These are phyloP conservation scores for Cryptococcus hybrid DNA, from an alignment of 1,284 basidiomycete species.

Conservation along the genomic window DNA sequence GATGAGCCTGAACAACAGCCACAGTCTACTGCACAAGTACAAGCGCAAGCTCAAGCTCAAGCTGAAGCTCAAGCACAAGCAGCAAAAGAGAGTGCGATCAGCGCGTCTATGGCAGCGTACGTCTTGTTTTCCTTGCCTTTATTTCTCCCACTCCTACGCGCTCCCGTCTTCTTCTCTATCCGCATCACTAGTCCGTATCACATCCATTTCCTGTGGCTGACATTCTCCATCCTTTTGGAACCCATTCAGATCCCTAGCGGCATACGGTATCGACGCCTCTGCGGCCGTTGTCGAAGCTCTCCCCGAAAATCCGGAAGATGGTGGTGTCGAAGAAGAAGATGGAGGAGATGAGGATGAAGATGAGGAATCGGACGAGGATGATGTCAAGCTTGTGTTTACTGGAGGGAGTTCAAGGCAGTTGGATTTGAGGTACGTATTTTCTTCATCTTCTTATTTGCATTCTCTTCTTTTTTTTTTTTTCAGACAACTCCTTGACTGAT, in stretches of 20 bases:
- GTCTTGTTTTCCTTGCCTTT: background rate
- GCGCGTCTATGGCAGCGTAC: slow-evolving; percentile 24
- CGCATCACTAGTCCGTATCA: too few relatives aligned
- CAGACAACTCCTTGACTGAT: background rate
- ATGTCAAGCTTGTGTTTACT: slow-evolving; percentile 49
- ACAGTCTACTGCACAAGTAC: too few relatives aligned
- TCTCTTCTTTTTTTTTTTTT: background rate
- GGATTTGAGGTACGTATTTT: slow-evolving; percentile 38
- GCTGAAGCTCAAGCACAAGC: background rate
- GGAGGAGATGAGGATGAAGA: slow-evolving; percentile 39
- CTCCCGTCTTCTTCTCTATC: too few relatives aligned
- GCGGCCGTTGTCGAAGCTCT: slow-evolving; percentile 15
- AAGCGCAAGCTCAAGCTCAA: background rate
- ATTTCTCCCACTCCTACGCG: too few relatives aligned
- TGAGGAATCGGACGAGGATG: slow-evolving; percentile 50
- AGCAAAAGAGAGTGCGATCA: slow-evolving; percentile 6
- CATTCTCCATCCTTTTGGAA: background rate
- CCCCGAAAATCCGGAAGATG: slow-evolving; percentile 38
- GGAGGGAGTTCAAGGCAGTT: slow-evolving; percentile 26
- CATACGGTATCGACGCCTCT: slow-evolving; percentile 42
- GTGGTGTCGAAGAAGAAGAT: slow-evolving; percentile 42
- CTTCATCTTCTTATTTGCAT: background rate
- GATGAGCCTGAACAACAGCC: slow-evolving; percentile 12
- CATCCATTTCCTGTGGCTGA: background rate
- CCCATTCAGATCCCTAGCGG: slow-evolving; percentile 33